Base-by-base conservation (phyloP, 1,139 yeast genomes). In the Candida neerlandica region DNA sequence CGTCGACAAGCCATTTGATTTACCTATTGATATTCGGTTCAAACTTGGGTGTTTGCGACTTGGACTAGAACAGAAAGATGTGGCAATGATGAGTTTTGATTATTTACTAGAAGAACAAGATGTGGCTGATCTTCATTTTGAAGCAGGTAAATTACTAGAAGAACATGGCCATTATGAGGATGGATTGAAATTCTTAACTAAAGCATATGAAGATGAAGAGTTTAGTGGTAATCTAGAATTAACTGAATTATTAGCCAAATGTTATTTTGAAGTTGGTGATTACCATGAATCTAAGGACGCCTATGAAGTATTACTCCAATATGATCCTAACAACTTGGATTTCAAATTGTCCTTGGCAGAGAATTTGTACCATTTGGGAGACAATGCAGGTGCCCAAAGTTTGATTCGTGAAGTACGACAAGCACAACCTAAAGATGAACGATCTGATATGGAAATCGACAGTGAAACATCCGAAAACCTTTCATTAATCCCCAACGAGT, bases 1-100 rank as follows among this genome's bases (percentile, higher is more conserved):
- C 4, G 57, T 60, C 11, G 58, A 66, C 1, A 77, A 78, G 50
- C 69, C 75, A 4, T 65, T 54, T 48, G 67, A 75, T 9, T 67
- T 94, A 29, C 98, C 97, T 0, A 83, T 92, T 48, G 99, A 92
- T 71, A 87, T 95, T 33, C 70, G 98, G 49, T 85, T 84, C 33
- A 89, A 94, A 63, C 65, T 94, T 21, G 96, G 97, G 0, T 70
- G 83, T 23, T 75, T 89, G 41, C 77, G 99, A 51, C 68, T 94
- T 27, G 84, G 86, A 44, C 66, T 82, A 39, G 85, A 81, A 42
- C 78, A 86, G 37, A 73, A 77, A 30, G 81, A 79, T 1, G 97
- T 91, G 58, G 96, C 97, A 0, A 62, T 85, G 57, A 69, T 66
- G 9, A 61, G 92, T 64, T 85, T 89, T 56, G 80, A 77, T 35